Base-by-base conservation (phyloP, 179 eudicot genomes). In the Actinidia arguta region DNA sequence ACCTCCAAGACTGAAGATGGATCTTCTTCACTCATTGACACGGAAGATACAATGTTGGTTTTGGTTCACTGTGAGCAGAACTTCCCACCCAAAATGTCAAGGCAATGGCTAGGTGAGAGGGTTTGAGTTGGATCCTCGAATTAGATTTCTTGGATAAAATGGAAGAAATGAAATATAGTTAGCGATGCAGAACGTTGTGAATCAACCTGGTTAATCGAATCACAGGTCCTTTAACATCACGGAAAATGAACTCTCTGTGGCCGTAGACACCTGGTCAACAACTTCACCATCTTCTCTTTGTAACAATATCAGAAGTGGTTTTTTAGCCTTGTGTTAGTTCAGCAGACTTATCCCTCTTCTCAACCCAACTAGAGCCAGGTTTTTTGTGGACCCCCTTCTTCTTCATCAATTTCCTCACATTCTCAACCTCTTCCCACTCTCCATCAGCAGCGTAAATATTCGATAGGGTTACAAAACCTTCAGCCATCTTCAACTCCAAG, bases 181-280 rank as follows among this genome's bases (percentile, higher is more conserved):
- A 89, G 85, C 61, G 98, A 92, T 55, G 88, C 73, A 81, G 94
- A 91, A 87, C 98, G 94, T 59, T 88, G 94, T 78, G 98, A 90
- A 92, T 92, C 97, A 50, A 90, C 81, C 52, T 85, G 94, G 75
- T 83, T 81, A 51, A 83, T 71, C 11, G 78, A 42, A 64, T 84
- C 86, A 44, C 83, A 77, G 8, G 85, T 77, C 78, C 80, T 80
- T 87, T 91, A 27, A 81, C 73, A 76, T 90, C 90, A 72, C 67
- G 87, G 78, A 87, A 89, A 86, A 71, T 89, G 71, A 83, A 85
- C 54, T 85, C 89, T 56, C 81, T 83, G 50, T 82, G 83, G 87
- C 81, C 77, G 83, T 69, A 58, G 92, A 88, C 64, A 63, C 81
- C 82, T 84, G 91, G 76, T 89, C 92, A 81, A 78, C 75, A 74